Conservation (phyloP, 2,329 filamentous ascomycete genomes). For the Fusarium illudens region DNA sequence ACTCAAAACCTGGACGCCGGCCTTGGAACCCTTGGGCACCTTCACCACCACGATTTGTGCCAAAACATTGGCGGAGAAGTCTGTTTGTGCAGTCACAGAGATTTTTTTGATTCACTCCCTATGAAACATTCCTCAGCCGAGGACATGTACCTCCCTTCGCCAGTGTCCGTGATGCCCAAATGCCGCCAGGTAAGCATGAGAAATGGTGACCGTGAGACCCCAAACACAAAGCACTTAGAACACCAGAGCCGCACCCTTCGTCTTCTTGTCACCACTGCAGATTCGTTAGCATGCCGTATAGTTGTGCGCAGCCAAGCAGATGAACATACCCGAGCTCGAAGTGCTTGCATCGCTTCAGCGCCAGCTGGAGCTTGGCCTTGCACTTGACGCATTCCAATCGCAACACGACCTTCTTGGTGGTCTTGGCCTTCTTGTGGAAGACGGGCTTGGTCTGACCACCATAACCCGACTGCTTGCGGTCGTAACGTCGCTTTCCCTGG, state of each 20-base stretch:
- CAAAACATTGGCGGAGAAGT: slow-evolving; percentile 16
- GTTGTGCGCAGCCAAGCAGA: neutral
- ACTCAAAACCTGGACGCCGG: neutral
- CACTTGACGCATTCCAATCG: slow-evolving; percentile 96
- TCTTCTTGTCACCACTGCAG: slow-evolving; percentile 99
- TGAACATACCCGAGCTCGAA: slow-evolving; percentile 94
- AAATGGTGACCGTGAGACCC: slow-evolving; percentile 49
- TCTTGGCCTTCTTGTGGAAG: slow-evolving; percentile 99
- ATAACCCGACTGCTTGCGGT: slow-evolving; percentile 98
- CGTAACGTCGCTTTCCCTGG: slow-evolving; percentile 99
- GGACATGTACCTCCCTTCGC: slow-evolving; percentile 58
- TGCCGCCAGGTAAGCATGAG: slow-evolving; percentile 55
- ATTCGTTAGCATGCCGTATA: slow-evolving; percentile 52
- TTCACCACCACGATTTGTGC: neutral
- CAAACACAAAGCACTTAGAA: slow-evolving; percentile 79
- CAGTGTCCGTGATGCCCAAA: slow-evolving; percentile 59
- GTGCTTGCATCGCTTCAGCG: slow-evolving; percentile 99
- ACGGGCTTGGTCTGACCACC: slow-evolving; percentile 99
- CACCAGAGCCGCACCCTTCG: slow-evolving; percentile 99
- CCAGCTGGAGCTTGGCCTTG: slow-evolving; percentile 98
- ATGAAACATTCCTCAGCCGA: slow-evolving; percentile 55
- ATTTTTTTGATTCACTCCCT: slow-evolving; percentile 54
- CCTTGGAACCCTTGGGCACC: neutral
- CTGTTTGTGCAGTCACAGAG: slow-evolving; percentile 41
- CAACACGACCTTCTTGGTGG: slow-evolving; percentile 99